Evolutionary conservation across 805 yeast species (phyloP).

Genomic region (Metschnikowia colocasiae): DNA sequence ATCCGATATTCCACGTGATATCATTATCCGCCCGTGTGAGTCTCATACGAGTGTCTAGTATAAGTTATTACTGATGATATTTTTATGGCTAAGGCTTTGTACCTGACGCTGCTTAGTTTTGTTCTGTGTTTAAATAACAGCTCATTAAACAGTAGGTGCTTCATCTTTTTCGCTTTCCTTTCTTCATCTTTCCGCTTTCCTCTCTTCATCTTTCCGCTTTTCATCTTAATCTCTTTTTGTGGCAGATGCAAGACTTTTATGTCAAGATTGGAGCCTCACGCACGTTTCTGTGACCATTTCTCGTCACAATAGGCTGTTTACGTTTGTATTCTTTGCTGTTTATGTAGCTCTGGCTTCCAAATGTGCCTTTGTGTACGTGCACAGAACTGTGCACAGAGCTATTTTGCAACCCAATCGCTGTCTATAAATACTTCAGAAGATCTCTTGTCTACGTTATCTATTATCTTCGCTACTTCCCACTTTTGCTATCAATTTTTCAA

Average conservation of each 20-base stretch:
- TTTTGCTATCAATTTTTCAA: background rate
- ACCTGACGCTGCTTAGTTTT: no score
- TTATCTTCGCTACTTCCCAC: background rate
- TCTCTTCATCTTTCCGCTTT: no score
- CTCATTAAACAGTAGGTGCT: no score
- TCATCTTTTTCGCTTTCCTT: no score
- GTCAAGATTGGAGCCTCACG: no score
- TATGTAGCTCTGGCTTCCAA: background rate
- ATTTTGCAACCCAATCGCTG: background rate
- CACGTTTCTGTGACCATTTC: background rate
- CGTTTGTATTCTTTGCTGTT: background rate
- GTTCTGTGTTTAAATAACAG: no score
- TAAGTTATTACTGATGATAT: no score
- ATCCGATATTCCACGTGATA: background rate
- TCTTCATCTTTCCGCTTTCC: no score
- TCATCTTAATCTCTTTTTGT: background rate
- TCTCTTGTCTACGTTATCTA: background rate
- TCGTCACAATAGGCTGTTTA: background rate
- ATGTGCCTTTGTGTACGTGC: background rate
- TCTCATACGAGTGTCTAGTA: no score
- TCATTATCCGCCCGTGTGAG: background rate
- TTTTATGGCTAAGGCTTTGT: no score
- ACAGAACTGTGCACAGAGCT: background rate
- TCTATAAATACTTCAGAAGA: background rate
- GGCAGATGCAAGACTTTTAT: background rate